Base-by-base conservation (phyloP, 1,284 basidiomycete species). In the Clitocybe nebularis region DNA sequence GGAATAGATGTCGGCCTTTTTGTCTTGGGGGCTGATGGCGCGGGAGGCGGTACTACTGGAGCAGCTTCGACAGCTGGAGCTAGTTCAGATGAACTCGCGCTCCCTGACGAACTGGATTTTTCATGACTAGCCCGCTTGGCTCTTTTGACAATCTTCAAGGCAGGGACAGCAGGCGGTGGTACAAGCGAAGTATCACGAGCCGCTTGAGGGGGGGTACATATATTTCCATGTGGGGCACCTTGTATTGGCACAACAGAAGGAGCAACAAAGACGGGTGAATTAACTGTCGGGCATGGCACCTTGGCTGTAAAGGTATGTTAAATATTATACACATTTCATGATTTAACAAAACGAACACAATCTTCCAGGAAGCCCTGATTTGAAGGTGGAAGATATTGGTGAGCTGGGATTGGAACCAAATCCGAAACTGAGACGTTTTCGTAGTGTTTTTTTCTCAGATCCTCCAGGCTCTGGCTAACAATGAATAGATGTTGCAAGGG, bases 71-170 rank as follows among this genome's bases (percentile, higher is more conserved):
- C 21, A 3, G 20, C 29, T 26, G 28, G 30, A 33, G 36, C 33
- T 30, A 23, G 33, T 40, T 22, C 41, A n/a, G 45, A 21, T 17
- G 46, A 41, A 24, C 29, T 33, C 10, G 42, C 16, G 17, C 34
- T 50, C 14, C 36, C 48, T n/a, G 47, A 46, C 30, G 54, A 50
- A 35, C 41, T 48, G 3, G 47, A 40, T 29, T 52, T 52, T 39
- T 51, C 45, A 28, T 59, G 57, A 11, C 45, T 45, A 5, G 50
- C 20, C 14, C 48, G 39, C 43, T 58, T 64, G 7, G 55, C 50
- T 37, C 68, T 60, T 56, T 79, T 79, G 16, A 74, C 59, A 32
- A 76, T 73, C 20, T 67, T 69, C 28, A 75, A 52, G 17, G 70
- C 74, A 30, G 69, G 70, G 9, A 74, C 59, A 2, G 66, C 60